Evolutionary conservation across 768 basidiomycete genomes (phyloP), one percentile per base, ranked within the genome.

Genomic region (Naganishia vishniacii): DNA sequence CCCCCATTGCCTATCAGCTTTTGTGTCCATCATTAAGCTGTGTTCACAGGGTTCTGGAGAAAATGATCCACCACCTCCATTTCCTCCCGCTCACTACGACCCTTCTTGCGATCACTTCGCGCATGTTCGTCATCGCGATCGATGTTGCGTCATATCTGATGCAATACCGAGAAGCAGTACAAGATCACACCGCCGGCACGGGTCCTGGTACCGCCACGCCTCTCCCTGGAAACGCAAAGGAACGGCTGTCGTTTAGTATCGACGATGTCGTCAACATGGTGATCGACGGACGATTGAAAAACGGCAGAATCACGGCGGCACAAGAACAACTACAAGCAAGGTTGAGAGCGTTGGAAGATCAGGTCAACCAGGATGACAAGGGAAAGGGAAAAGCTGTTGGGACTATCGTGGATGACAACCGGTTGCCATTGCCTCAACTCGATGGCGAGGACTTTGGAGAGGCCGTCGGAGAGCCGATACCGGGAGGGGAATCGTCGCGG

Each of bases 11-110:
- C n/a, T n/a, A n/a, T n/a, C n/a, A n/a, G n/a, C n/a, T n/a, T n/a
- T n/a, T n/a, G n/a, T n/a, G n/a, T n/a, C n/a, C n/a, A n/a, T n/a
- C n/a, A n/a, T n/a, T n/a, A n/a, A n/a, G n/a, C n/a, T n/a, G n/a
- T n/a, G n/a, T 23, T 13, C 40, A 40, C 46, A 62, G 61, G 15
- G 28, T 47, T 3, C 18, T 62, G 4, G 46, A 62, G n/a, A 47
- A 62, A 18, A 62, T 62, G 61, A 62, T 62, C 61, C 31, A n/a
- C 61, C 61, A 62, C 32, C 61, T 62, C 15, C 61, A 62, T 25
- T 62, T 62, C 45, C 45, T 62, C 12, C 61, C 61, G 23, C 34
- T 62, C 8, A 48, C 61, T 20, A 48, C 61, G 20, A 40, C 46
- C 1, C 61, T 62, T 40, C 45, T 62, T 18, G 61, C 46, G 12